Evolutionary conservation across 768 basidiomycete genomes (phyloP), one percentile per base, ranked within the genome.

Genomic region (Gloeopeniophorella convolvens): DNA sequence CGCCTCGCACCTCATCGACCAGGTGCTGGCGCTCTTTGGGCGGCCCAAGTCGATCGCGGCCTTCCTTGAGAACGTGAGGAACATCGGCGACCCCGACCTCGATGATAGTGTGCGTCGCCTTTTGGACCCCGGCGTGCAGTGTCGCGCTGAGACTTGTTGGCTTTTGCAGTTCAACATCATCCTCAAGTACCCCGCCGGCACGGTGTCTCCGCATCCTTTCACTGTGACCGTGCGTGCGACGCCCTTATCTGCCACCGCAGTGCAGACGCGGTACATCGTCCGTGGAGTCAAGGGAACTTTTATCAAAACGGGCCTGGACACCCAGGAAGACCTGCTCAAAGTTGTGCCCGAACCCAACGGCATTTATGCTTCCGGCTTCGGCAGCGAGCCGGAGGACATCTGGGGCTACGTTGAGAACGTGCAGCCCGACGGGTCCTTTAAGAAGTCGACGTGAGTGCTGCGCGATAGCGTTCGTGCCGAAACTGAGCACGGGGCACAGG

Each of bases 1-100:
- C 18, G 89, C 86, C 4, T 68, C 84, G 7, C 89, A 93, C 64
- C 72, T 90, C 23, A 78, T 91, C 56, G 88, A 91, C 67, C 88
- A 91, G 65, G 72, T 78, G 5, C 68, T 91, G 26, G 70, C 71
- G 9, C 73, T 93, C 34, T 92, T 92, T 60, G 91, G 90, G 31
- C 71, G 79, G 42, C 90, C 91, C 0, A 62, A 72, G 27, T 78
- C 66, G 49, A 65, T 93, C 23, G 84, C 83, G 4, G 85, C 81
- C 1, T 78, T 85, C 60, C 69, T 82, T 21, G 76, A 81, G 60
- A 90, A 90, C 62, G 65, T 80, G 31, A 75, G 87, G 44, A 77
- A 77, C n/a, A 65, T 80, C 59, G 85, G 84, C 5, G 70, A 73
- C 60, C 72, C 76, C 3, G 72, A 78, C 13, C 77, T 86, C 11